Base-by-base conservation (phyloP, 176 grass and related monocot genomes). In the Pontederia paniculata region DNA sequence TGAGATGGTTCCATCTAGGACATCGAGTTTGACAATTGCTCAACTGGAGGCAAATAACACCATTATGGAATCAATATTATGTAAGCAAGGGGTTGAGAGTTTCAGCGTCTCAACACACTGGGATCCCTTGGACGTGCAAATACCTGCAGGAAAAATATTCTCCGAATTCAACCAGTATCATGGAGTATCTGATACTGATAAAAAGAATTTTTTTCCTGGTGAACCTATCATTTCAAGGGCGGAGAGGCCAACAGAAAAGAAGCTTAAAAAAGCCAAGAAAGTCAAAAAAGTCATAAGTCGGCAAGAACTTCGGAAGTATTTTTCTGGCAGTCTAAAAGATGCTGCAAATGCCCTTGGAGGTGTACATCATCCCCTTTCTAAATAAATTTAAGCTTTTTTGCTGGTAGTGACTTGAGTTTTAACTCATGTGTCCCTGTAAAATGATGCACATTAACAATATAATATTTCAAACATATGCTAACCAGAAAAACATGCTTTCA, bases 261-360 rank as follows among this genome's bases (percentile, higher is more conserved):
- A 81, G 21, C 77, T 75, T 20, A 75, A 80, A 23, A 98, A 93
- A 59, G 75, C 77, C 21, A 86, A 98, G 55, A 98, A 80, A 69
- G 88, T 50, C 37, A 62, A 98, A 60, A 98, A 80, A 69, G 88
- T 50, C 37, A 62, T 98, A 21, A 78, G 80, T 68, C 63, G 91
- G 53, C 63, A 88, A 79, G 94, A 93, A 23, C 76, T 98, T 28
- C 63, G 63, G 48, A 98, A 98, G 45, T 84, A 98, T 73, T 98
- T 98, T 50, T 83, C 94, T 42, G 94, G 94, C 20, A 98, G 94
- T 62, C 77, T 98, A 69, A 98, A 98, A 78, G 87, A 88, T 82
- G 94, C 94, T 75, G 83, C 94, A 57, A 98, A 80, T 57, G 91
- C 81, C 66, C 79, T 98, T 72, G 94, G 87, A 91, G 94, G 94